Percentiles rank a stretch among this genome's conserved stretches.
Conservation (phyloP, 108 stramenopile genomes). For the Pseudonitzschia delicatissima region DNA sequence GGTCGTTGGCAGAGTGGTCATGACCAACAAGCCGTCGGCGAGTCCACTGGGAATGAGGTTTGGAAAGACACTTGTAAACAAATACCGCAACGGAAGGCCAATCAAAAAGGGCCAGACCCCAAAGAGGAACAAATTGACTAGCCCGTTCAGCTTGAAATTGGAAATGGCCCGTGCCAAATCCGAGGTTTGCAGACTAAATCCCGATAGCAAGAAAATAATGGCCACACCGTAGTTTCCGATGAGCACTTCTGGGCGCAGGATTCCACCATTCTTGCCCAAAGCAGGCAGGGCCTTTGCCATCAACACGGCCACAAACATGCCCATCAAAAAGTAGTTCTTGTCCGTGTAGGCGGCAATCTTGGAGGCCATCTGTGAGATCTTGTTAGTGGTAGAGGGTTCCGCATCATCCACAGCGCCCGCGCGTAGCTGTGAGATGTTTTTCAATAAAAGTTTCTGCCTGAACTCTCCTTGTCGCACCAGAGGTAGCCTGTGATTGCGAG, state of each 20-base stretch:
- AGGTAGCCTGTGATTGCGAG: neutral
- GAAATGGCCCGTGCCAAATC: constrained; percentile 65
- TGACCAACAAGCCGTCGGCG: constrained; percentile 69
- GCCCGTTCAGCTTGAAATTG: constrained; percentile 72
- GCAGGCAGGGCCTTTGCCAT: constrained; percentile 61
- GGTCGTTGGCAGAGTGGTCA: constrained; percentile 88
- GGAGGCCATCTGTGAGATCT: neutral
- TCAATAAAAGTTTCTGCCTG: neutral
- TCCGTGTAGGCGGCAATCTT: constrained; percentile 32
- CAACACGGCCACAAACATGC: constrained; percentile 69
- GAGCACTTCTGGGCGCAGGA: constrained; percentile 76
- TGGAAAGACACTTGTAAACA: constrained; percentile 36
- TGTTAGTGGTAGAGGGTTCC: neutral
- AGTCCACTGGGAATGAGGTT: constrained; percentile 51
- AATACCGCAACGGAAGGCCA: constrained; percentile 60
- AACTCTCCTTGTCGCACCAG: neutral
- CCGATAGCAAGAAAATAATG: constrained; percentile 83
- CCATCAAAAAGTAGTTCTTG: constrained; percentile 80
- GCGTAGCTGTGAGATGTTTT: neutral
- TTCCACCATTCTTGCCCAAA: constrained; percentile 67
- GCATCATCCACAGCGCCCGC: neutral
- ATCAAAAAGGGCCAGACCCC: constrained; percentile 75
- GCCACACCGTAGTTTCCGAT: constrained; percentile 86
- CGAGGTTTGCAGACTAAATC: constrained; percentile 67
- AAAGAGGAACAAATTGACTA: constrained; percentile 69